A percentile compares a stretch with the other conserved stretches of the same genome.
Conservation (phyloP, 1,284 basidiomycete species). For the Trametes hirsuta region DNA sequence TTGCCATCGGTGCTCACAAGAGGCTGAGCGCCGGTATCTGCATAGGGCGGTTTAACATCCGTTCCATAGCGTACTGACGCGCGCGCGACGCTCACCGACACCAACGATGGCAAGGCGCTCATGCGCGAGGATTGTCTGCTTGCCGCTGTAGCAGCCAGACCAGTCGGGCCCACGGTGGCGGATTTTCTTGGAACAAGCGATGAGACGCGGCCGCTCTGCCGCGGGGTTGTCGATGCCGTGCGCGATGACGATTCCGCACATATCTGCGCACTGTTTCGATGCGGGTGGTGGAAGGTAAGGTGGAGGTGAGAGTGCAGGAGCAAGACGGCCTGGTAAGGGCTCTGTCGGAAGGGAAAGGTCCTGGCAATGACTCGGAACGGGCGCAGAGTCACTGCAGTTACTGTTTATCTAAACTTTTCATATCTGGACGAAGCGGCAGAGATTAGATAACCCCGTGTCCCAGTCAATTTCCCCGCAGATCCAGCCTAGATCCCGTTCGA, state of each 20-base stretch:
- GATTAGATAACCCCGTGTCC: constrained; percentile 21
- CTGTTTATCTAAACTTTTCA: constrained; percentile 18
- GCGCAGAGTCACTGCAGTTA: too few relatives aligned
- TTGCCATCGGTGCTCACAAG: constrained; percentile 88
- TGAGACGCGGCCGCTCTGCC: constrained; percentile 70
- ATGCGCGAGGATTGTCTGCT: constrained; percentile 82
- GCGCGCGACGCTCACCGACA: constrained; percentile 73
- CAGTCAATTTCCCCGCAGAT: background rate
- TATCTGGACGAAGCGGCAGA: background rate
- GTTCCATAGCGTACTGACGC: background rate
- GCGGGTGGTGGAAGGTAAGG: background rate
- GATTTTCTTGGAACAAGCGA: constrained; percentile 87
- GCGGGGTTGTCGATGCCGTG: constrained; percentile 78
- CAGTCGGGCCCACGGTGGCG: constrained; percentile 96
- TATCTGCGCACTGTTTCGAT: constrained; percentile 35
- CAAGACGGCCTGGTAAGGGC: background rate
- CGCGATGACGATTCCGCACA: constrained; percentile 91
- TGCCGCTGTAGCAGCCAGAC: constrained; percentile 91
- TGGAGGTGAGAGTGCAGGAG: background rate
- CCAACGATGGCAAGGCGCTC: constrained; percentile 97
- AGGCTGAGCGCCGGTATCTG: constrained; percentile 97
- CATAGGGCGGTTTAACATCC: background rate
- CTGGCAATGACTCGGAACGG: constrained; percentile 24
- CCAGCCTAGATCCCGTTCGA: constrained; percentile 5
- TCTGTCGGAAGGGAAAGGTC: background rate